A percentile compares a stretch with the other conserved stretches of the same genome.
Conservation (phyloP, 257 asterid species). For the Solanum peruvianum region DNA sequence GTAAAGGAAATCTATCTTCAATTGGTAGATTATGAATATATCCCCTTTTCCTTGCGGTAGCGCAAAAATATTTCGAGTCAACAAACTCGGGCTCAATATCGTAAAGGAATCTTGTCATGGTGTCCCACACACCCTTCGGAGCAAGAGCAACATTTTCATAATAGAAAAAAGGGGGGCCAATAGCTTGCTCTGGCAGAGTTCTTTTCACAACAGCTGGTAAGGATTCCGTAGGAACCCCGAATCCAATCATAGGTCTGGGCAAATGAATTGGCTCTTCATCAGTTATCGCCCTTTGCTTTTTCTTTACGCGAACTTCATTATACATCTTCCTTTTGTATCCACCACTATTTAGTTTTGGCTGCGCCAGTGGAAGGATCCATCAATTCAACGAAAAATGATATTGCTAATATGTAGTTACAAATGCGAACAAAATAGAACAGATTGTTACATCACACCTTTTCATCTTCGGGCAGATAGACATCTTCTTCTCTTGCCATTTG, state of each 20-base stretch:
- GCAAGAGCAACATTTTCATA: constrained; percentile 41
- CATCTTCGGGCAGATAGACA: constrained; percentile 29
- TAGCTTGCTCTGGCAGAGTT: constrained; percentile 22
- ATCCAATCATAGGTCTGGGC: constrained; percentile 35
- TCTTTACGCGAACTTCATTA: neutral
- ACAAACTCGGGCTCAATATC: constrained; percentile 32
- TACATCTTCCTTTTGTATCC: constrained; percentile 6
- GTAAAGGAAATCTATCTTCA: constrained; percentile 19
- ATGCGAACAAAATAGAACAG: neutral
- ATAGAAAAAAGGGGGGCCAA: constrained; percentile 33
- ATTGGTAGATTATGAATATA: constrained; percentile 35
- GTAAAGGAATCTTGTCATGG: constrained; percentile 16
- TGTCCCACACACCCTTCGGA: constrained; percentile 35
- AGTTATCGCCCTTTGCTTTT: constrained; percentile 5
- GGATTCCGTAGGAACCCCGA: constrained; percentile 24
- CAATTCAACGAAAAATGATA: neutral
- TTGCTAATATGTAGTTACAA: neutral
- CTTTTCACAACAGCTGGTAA: constrained; percentile 1
- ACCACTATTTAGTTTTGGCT: constrained; percentile 20
- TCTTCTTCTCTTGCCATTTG: constrained; percentile 65
- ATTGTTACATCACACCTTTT: constrained; percentile 27
- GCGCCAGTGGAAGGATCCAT: neutral
- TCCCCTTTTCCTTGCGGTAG: constrained; percentile 35
- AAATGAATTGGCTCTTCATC: constrained; percentile 17
- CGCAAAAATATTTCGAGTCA: constrained; percentile 32